Conservation (phyloP, 129 eudicot species). For the Chrysanthemum lavandulifolium region DNA sequence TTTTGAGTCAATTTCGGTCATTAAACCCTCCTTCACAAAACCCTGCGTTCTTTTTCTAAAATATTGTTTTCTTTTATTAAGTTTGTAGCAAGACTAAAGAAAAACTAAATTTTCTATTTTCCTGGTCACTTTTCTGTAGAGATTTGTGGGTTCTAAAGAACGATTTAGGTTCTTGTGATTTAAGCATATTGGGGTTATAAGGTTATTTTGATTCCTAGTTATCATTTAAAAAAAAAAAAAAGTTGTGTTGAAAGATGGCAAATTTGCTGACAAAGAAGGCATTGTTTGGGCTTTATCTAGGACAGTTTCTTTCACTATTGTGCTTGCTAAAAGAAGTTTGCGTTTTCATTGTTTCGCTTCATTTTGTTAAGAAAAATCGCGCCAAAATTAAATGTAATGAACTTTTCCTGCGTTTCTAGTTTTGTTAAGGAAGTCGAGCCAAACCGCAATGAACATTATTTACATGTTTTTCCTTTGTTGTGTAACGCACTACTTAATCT, state of each 20-base stretch:
- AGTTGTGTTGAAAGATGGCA: conserved; percentile 35
- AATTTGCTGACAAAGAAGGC: conserved; percentile 46
- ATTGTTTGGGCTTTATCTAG: conserved; percentile 57
- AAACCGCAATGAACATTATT: too few species aligned
- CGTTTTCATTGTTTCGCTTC: conserved; percentile 4
- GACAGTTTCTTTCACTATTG: conserved; percentile 79
- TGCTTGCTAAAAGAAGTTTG: conserved; percentile 82
- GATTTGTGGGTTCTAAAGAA: conserved; percentile 12
- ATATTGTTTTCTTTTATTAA: not conserved
- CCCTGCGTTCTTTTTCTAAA: too few species aligned
- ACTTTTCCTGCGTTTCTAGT: too few species aligned
- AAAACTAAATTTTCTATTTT: not conserved
- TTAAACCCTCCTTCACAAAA: too few species aligned
- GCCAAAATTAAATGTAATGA: too few species aligned
- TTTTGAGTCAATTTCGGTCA: too few species aligned
- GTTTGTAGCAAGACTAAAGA: too few species aligned
- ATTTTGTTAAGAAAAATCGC: too few species aligned
- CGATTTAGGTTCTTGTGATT: conserved; percentile 13
- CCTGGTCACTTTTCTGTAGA: not conserved
- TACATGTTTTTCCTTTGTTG: too few species aligned
- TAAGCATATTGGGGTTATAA: conserved; percentile 9
- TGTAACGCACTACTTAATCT: too few species aligned
- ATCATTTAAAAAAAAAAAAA: not conserved
- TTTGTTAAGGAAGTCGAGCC: too few species aligned
- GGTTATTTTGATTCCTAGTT: not conserved